A percentile compares a stretch with the other conserved stretches of the same genome.
Evolutionary conservation across 805 yeast genomes (phyloP).

Genomic region (Lipomyces anomalus): DNA sequence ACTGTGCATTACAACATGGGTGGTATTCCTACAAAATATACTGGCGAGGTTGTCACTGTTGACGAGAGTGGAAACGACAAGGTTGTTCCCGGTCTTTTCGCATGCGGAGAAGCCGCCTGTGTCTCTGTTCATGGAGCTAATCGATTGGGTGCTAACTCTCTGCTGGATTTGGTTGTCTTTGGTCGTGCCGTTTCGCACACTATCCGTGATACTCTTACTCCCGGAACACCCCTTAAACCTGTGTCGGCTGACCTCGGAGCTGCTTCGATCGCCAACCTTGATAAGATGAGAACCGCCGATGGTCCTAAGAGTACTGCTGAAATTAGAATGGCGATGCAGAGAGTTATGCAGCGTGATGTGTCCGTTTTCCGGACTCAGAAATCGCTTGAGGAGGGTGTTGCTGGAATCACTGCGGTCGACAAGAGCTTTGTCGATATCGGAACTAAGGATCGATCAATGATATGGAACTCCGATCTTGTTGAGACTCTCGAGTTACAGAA

Average conservation of each 20-base stretch:
- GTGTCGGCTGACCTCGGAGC: constrained; percentile 81
- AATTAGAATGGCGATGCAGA: constrained; percentile 89
- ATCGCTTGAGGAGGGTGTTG: constrained; percentile 86
- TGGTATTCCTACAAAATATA: constrained; percentile 97
- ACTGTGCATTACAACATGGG: constrained; percentile 99
- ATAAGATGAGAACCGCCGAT: constrained; percentile 73
- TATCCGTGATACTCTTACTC: constrained; percentile 74
- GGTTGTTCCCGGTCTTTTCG: constrained; percentile 86
- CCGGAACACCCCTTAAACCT: constrained; percentile 81
- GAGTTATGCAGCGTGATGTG: constrained; percentile 92
- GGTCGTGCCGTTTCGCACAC: constrained; percentile 98
- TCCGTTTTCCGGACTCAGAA: constrained; percentile 95
- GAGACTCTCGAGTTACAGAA: constrained; percentile 95
- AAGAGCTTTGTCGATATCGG: constrained; percentile 65
- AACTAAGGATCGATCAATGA: constrained; percentile 94
- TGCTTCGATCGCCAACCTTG: constrained; percentile 85
- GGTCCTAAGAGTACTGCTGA: constrained; percentile 83
- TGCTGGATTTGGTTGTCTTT: constrained; percentile 91
- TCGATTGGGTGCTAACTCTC: constrained; percentile 97
- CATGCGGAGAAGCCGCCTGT: constrained; percentile 99
- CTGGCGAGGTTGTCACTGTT: constrained; percentile 84
- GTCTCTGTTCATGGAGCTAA: constrained; percentile 99
- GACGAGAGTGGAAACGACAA: constrained; percentile 84
- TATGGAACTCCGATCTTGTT: constrained; percentile 96
- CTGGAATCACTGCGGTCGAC: constrained; percentile 69